phyloP scores from a whole-genome alignment of 441 rosid species.

The Adansonia gregorii region DNA sequence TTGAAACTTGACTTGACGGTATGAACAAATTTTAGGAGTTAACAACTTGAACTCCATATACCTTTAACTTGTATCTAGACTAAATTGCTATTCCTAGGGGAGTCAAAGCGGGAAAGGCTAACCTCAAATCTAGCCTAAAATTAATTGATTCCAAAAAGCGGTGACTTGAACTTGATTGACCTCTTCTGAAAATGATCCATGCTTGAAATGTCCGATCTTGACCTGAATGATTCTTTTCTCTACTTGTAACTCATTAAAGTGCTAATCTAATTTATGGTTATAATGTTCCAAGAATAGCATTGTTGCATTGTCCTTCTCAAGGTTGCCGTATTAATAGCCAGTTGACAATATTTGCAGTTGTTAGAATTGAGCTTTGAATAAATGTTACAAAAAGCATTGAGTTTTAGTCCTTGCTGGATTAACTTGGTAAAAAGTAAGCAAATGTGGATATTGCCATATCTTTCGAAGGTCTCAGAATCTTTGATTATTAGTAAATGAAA shows the following conservation, averaged over 20 bases:
- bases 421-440: background rate
- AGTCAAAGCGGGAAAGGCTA: background rate
- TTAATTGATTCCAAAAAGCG: background rate
- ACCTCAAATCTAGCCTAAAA: background rate
- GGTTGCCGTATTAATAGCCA: background rate
- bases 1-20: conserved; percentile 1
- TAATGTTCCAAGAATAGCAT: conserved; percentile 4
- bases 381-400: conserved; percentile 8
- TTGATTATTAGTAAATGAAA: background rate
- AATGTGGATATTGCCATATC: conserved; percentile 1
- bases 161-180: background rate
- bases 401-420: background rate
- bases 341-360: conserved; percentile 10
- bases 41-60: background rate
- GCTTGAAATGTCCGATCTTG: background rate
- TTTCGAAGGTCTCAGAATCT: background rate
- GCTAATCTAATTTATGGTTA: background rate
- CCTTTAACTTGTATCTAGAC: background rate
- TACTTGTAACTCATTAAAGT: background rate
- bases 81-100: background rate
- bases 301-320: background rate
- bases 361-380: conserved; percentile 16
- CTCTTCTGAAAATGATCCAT: background rate
- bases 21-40: background rate
- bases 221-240: background rate